These are phyloP conservation scores for Aspergillus oerlinghausenensis DNA, from an alignment of 2,329 filamentous ascomycete species.

Conservation along the genomic window DNA sequence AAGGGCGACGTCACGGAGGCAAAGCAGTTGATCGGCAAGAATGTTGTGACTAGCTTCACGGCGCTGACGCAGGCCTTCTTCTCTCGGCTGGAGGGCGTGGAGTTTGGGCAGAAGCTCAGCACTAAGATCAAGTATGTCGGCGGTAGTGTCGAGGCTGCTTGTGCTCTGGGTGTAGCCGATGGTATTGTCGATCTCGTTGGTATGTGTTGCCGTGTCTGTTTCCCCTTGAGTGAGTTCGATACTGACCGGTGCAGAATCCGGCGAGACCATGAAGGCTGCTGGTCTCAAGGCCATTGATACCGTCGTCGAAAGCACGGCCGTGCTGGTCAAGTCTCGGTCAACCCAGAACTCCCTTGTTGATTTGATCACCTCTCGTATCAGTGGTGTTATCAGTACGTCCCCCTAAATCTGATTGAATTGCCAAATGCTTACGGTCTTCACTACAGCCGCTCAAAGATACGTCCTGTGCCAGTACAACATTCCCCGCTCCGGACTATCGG, in stretches of 20 bases:
- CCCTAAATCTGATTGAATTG: not conserved
- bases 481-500: slow-evolving; percentile 61
- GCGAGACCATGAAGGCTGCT: slow-evolving; percentile 95
- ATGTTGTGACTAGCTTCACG: slow-evolving; percentile 93
- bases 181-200: slow-evolving; percentile 97
- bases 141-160: slow-evolving; percentile 95
- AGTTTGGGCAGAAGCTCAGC: slow-evolving; percentile 44
- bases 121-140: slow-evolving; percentile 93
- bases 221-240: slow-evolving; percentile 2
- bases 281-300: slow-evolving; percentile 93
- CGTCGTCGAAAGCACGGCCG: slow-evolving; percentile 79
- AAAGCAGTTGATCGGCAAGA: slow-evolving; percentile 81
- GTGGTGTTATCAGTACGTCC: slow-evolving; percentile 76
- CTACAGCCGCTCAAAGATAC: slow-evolving; percentile 73
- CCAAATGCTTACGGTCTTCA: not conserved
- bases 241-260: slow-evolving; percentile 63
- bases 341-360: slow-evolving; percentile 78
- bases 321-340: slow-evolving; percentile 85
- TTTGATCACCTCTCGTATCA: slow-evolving; percentile 79
- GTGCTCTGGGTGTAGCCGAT: slow-evolving; percentile 89
- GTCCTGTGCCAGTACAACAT: slow-evolving; percentile 98
- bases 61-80: slow-evolving; percentile 81
- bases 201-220: slow-evolving; percentile 52
- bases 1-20: slow-evolving; percentile 68
- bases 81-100: slow-evolving; percentile 61